Conservation (phyloP, 2,329 filamentous ascomycete species). For the Fusarium sp. region DNA sequence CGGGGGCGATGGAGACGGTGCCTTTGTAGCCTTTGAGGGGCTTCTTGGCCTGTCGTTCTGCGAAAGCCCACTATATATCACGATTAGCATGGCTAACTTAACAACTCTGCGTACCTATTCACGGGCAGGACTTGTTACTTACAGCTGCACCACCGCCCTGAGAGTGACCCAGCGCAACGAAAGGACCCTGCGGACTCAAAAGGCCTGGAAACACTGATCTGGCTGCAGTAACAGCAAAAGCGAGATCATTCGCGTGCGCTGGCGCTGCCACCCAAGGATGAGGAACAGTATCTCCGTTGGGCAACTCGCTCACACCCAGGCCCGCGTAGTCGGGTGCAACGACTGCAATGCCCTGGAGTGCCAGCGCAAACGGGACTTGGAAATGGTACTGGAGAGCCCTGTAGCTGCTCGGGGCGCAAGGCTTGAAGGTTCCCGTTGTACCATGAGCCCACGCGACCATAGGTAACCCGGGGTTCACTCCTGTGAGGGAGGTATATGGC, state of each 20-base stretch:
- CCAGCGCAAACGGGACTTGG: conserved; percentile 31
- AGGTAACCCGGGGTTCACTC: background rate
- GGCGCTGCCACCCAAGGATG: conserved; percentile 30
- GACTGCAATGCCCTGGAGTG: conserved; percentile 34
- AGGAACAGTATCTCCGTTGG: conserved; percentile 23
- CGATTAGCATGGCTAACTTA: background rate
- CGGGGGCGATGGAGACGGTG: conserved; percentile 29
- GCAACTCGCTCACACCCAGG: conserved; percentile 26
- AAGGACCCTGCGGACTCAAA: background rate
- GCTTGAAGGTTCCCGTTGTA: conserved; percentile 29
- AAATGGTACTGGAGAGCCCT: conserved; percentile 36
- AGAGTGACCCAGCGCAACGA: conserved; percentile 10
- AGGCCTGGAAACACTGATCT: conserved; percentile 21
- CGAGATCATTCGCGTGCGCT: conserved; percentile 36
- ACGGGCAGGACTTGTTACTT: background rate
- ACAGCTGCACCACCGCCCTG: conserved; percentile 10
- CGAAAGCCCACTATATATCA: conserved; percentile 22
- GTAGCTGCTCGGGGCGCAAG: conserved; percentile 34
- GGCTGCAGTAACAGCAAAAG: conserved; percentile 28
- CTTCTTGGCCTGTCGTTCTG: conserved; percentile 28
- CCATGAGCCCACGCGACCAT: conserved; percentile 12
- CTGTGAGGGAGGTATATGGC: background rate
- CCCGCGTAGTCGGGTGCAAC: conserved; percentile 36
- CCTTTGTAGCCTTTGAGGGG: conserved; percentile 32
- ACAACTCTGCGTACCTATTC: too few species aligned